Evolutionary conservation across 129 eudicot species (phyloP).

Genomic region (Rutidosis leptorrhynchoides): DNA sequence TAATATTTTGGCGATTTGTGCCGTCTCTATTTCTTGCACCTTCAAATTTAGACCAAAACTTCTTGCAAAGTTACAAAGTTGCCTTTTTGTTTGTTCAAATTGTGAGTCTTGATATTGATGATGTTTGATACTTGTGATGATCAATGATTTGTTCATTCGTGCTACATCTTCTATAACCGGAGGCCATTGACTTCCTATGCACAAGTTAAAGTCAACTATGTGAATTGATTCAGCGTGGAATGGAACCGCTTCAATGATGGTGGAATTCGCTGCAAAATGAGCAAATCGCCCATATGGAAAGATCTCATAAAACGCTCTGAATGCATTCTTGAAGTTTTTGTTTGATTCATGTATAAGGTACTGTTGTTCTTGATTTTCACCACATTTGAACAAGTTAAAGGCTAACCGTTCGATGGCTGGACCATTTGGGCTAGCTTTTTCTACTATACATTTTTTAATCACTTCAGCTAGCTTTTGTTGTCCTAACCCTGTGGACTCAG

Average conservation of each 20-base stretch:
- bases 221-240: conserved; percentile 30
- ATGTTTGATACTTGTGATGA: conserved; percentile 39
- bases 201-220: conserved; percentile 59
- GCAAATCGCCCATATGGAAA: conserved; percentile 54
- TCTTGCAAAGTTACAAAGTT: conserved; percentile 39
- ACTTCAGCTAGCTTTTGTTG: conserved; percentile 43
- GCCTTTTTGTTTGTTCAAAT: conserved; percentile 47
- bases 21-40: conserved; percentile 41
- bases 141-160: conserved; percentile 23
- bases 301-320: conserved; percentile 45
- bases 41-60: conserved; percentile 37
- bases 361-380: conserved; percentile 37
- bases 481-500: conserved; percentile 52
- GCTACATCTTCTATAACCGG: conserved; percentile 51
- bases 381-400: conserved; percentile 32
- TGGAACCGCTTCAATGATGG: conserved; percentile 60
- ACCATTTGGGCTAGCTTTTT: conserved; percentile 48
- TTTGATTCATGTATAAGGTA: conserved; percentile 44
- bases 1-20: conserved; percentile 21
- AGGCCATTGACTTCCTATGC: conserved; percentile 69
- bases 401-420: conserved; percentile 49
- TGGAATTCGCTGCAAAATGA: conserved; percentile 58
- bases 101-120: conserved; percentile 32
- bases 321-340: conserved; percentile 39
- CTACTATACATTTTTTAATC: conserved; percentile 33